These are phyloP conservation scores for Hygrophila difformis DNA, from an alignment of 257 asterid genomes.

Conservation along the genomic window DNA sequence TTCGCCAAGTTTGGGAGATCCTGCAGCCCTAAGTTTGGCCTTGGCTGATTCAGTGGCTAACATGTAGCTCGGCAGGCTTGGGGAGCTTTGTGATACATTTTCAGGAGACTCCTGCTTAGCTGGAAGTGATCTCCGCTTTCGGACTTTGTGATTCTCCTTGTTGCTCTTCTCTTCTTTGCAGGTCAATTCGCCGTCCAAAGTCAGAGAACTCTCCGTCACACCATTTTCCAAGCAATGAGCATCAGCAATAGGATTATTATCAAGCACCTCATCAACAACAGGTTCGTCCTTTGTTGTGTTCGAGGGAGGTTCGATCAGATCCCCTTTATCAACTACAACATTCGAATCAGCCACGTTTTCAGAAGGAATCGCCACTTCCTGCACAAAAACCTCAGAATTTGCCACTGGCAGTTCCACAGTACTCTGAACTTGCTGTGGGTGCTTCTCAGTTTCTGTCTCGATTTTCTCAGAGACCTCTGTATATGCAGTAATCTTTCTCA, in stretches of 20 bases:
- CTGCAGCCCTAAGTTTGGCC: slow-evolving; percentile 89
- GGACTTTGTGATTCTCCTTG: slow-evolving; percentile 50
- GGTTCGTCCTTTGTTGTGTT: slow-evolving; percentile 32
- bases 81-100: slow-evolving; percentile 54
- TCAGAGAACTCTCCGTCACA: slow-evolving; percentile 21
- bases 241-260: slow-evolving; percentile 33
- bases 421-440: slow-evolving; percentile 26
- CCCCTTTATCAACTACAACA: slow-evolving; percentile 26
- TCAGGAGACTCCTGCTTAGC: slow-evolving; percentile 62
- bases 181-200: slow-evolving; percentile 36
- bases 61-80: slow-evolving; percentile 86
- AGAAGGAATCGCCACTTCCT: slow-evolving; percentile 20
- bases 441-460: slow-evolving; percentile 48
- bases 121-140: slow-evolving; percentile 74
- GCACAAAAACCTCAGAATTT: slow-evolving; percentile 35
- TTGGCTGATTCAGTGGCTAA: slow-evolving; percentile 86
- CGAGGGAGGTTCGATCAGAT: slow-evolving; percentile 20
- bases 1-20: slow-evolving; percentile 40
- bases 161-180: slow-evolving; percentile 38
- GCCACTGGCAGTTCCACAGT: slow-evolving; percentile 20
- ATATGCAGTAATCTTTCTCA: slow-evolving; percentile 65
- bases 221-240: slow-evolving; percentile 37
- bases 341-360: slow-evolving; percentile 19
- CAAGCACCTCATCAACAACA: slow-evolving; percentile 21
- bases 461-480: slow-evolving; percentile 36